phyloP scores from a whole-genome alignment of 2,329 filamentous ascomycete species.

The Fusarium sp. region DNA sequence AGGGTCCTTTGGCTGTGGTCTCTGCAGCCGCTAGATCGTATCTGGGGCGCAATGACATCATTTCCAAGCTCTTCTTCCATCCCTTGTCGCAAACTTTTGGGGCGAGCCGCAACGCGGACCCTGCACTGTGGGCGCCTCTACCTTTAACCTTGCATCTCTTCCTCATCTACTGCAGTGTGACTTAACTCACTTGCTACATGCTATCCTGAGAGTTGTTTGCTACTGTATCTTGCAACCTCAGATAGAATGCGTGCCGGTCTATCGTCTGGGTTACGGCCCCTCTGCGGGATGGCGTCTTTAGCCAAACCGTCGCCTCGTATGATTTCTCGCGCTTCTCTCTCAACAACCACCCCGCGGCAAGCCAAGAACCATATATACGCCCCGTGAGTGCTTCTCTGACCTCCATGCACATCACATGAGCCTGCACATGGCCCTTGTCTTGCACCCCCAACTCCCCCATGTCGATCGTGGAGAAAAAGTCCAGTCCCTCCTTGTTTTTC shows the following conservation, averaged over 20 bases:
- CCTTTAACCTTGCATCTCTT: background rate
- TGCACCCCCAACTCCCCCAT: slow-evolving; percentile 35
- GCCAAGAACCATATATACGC: slow-evolving; percentile 52
- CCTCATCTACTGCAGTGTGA: background rate
- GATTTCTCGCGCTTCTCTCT: slow-evolving; percentile 31
- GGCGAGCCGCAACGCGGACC: background rate
- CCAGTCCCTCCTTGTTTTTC: slow-evolving; percentile 3
- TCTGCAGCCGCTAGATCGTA: background rate
- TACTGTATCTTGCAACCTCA: background rate
- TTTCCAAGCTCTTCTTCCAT: background rate
- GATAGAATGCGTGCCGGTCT: slow-evolving; percentile 17
- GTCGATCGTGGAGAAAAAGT: slow-evolving; percentile 20
- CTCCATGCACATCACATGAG: slow-evolving; percentile 1
- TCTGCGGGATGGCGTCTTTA: slow-evolving; percentile 6
- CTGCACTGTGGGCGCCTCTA: background rate
- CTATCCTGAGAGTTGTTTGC: background rate
- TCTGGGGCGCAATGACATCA: background rate
- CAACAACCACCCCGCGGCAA: slow-evolving; percentile 39
- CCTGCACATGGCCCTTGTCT: slow-evolving; percentile 6
- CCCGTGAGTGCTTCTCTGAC: slow-evolving; percentile 44
- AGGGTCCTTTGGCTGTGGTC: background rate
- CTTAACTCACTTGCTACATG: background rate
- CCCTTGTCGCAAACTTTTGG: background rate
- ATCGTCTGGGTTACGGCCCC: slow-evolving; percentile 16
- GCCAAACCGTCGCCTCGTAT: slow-evolving; percentile 1